Base-by-base conservation (phyloP, 2,329 filamentous ascomycete genomes). In the Paracorniculantispora psalliotae region DNA sequence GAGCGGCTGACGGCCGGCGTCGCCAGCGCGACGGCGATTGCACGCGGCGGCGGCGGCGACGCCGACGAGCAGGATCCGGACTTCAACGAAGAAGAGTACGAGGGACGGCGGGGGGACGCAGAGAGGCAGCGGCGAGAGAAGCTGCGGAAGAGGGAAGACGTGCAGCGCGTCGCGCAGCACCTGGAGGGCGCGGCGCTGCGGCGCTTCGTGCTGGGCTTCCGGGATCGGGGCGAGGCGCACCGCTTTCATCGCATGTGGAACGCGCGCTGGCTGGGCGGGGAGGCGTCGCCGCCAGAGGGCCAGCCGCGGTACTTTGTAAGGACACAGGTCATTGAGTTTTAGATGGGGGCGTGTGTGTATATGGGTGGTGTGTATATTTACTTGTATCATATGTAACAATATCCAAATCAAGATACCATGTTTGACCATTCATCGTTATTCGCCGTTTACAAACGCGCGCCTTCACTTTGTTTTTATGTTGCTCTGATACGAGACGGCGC, bases 171-270 rank as follows among this genome's bases (percentile, higher is more conserved):
- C 23, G 59, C 17, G 9, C 51, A 33, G 21, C 41, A 59, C 48
- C 37, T 46, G 48, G 39, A 57, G 30, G 48, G 47, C 30, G 25
- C 41, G 21, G 44, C 58, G 15, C 60, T 47, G 17, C 30, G 44
- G 4, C 68, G 71, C 5, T 76, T 75, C 58, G 61, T 75, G 28
- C 49, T 77, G 9, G 66, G 68, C 2, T 75, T 69, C 58, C 62
- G 66, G 17, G 67, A 67, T 33, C 65, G 69, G 3, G 61, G 61
- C 21, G 70, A 73, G 46, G 75, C 74, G 2, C 67, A 72, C 61
- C 68, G 74, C 15, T 77, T 78, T 59, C 71, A 76, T 47, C 70
- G 75, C n/a, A 63, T 63, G 51, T 78, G 75, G 75, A 76, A 78
- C 56, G 67, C 69, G 52, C 71, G 71, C 26, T 66, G 64, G 49